Conservation (phyloP, 2,329 filamentous ascomycete genomes). For the Gaeumannomyces sp. region DNA sequence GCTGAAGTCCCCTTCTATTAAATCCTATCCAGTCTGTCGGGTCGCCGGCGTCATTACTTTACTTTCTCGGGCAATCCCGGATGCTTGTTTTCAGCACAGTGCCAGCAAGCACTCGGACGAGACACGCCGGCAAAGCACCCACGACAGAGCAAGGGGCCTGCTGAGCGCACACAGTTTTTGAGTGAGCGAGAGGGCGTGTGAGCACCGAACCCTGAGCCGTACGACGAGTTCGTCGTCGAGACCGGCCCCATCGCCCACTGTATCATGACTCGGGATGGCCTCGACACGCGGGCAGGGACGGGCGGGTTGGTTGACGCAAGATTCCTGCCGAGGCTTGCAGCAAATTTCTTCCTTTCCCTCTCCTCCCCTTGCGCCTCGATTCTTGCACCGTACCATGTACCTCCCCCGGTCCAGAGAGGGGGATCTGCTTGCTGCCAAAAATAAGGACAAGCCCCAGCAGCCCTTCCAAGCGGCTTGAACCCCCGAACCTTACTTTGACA, state of each 20-base stretch:
- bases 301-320: background rate
- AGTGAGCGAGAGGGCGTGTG: background rate
- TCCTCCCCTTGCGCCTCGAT: background rate
- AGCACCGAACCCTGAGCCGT: too few relatives aligned
- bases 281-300: background rate
- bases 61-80: too few relatives aligned
- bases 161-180: too few relatives aligned
- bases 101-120: too few relatives aligned
- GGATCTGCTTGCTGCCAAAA: background rate
- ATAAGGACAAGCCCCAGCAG: background rate
- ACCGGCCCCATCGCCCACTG: background rate
- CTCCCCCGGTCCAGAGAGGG: background rate
- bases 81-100: too few relatives aligned
- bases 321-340: background rate
- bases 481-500: background rate
- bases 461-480: background rate
- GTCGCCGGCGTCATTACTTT: too few relatives aligned
- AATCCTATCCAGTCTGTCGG: too few relatives aligned
- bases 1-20: too few relatives aligned
- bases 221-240: background rate
- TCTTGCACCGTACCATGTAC: background rate
- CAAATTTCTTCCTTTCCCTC: background rate
- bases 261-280: constrained; percentile 3
- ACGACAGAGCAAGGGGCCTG: too few relatives aligned
- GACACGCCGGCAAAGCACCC: too few relatives aligned